Evolutionary conservation across 2,329 filamentous ascomycete species (phyloP).

Genomic region (Chrysoporthe puriensis): DNA sequence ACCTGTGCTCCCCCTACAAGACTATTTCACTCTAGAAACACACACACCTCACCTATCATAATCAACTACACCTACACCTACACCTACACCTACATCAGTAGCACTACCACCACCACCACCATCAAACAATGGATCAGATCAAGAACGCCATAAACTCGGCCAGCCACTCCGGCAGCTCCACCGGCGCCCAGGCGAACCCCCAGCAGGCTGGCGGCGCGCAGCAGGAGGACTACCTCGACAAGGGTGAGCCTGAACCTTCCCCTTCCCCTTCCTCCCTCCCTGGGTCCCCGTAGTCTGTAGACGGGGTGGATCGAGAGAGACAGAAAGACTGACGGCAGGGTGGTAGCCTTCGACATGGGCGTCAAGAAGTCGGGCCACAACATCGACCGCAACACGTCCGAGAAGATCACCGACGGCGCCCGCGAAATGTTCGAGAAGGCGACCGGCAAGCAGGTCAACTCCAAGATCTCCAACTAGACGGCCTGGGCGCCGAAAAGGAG

Average conservation of each 20-base stretch:
- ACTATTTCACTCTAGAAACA: neutral
- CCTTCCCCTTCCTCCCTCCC: neutral
- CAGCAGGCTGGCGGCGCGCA: slow-evolving; percentile 28
- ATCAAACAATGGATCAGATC: neutral
- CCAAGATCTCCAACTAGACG: slow-evolving; percentile 41
- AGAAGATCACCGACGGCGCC: slow-evolving; percentile 41
- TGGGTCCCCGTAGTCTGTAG: too few species aligned
- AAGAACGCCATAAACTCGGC: slow-evolving; percentile 13
- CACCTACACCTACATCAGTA: neutral
- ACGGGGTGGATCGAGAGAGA: neutral
- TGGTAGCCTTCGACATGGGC: slow-evolving; percentile 34
- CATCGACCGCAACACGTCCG: slow-evolving; percentile 30
- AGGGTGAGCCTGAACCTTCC: slow-evolving; percentile 31
- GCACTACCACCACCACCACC: neutral
- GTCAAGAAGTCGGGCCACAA: slow-evolving; percentile 35
- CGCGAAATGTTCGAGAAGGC: slow-evolving; percentile 43
- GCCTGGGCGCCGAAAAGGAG: neutral
- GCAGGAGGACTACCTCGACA: slow-evolving; percentile 40
- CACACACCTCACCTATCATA: neutral
- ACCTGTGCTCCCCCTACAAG: neutral
- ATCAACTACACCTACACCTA: neutral
- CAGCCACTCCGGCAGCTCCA: slow-evolving; percentile 1
- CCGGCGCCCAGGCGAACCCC: slow-evolving; percentile 15
- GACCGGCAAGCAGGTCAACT: slow-evolving; percentile 44
- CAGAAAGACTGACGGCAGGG: neutral